These are phyloP conservation scores for Hsuehochloa calcarea DNA, from an alignment of 176 grass and related monocot genomes.

Conservation along the genomic window DNA sequence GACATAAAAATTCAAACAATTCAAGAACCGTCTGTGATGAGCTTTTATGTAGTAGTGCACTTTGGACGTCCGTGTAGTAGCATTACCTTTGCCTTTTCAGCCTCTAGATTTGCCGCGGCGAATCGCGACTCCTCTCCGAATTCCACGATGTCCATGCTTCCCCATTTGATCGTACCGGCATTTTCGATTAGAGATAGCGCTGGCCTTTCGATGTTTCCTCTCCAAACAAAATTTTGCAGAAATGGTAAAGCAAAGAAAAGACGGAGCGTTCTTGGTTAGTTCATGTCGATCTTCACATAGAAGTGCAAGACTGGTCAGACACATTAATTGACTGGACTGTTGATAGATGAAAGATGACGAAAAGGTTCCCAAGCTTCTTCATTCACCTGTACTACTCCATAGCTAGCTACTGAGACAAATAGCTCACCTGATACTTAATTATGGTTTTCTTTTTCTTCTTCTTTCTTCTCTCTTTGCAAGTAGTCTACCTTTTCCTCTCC, in stretches of 20 bases:
- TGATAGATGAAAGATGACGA: background rate
- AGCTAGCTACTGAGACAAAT: background rate
- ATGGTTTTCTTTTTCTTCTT: background rate
- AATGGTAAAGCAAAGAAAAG: background rate
- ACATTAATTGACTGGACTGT: background rate
- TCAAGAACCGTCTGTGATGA: no score
- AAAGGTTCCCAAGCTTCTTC: background rate
- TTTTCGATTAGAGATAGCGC: background rate
- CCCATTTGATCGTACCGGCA: background rate
- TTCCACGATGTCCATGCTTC: background rate
- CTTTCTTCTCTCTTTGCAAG: conserved; percentile 10
- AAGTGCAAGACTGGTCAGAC: background rate
- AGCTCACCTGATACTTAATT: background rate
- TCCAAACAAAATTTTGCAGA: background rate
- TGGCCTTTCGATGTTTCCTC: background rate
- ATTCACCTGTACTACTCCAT: background rate
- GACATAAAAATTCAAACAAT: no score
- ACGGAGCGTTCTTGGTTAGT: background rate
- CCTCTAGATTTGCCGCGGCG: conserved; percentile 31
- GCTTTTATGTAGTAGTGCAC: no score
- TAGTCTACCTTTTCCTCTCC: background rate
- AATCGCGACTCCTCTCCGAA: conserved; percentile 26
- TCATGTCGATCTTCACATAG: background rate
- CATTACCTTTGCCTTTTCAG: conserved; percentile 3
- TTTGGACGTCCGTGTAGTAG: no score